Evolutionary conservation across 768 basidiomycete species (phyloP), one percentile per base, ranked within the genome.

Genomic region (Boletus rubropictus): DNA sequence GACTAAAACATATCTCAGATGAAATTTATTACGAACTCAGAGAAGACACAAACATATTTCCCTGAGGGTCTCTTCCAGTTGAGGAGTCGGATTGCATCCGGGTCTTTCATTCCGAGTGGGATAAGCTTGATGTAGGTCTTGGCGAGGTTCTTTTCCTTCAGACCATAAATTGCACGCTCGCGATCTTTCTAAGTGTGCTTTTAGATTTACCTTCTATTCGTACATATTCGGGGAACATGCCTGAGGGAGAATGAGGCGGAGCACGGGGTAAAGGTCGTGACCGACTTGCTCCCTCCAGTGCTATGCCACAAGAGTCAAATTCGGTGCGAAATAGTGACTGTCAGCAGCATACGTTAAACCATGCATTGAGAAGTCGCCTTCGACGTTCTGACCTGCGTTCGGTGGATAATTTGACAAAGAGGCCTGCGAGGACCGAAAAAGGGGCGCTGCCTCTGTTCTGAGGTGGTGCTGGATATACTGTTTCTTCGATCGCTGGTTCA

Each of bases 101-200:
- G 82, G 46, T 90, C 86, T 60, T 81, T 80, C 62, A 69, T 78
- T 32, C 86, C 85, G 3, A 99, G 73, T 1, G 89, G 89, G 29
- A 98, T 86, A 3, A 94, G 76, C 51, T 86, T 84, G 70, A 95
- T 90, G 62, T 94, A 96, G 9, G 81, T 82, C 66, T 93, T 97
- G 5, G 93, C 94, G 3, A 99, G 71, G 61, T 87, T 89, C 69
- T 87, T 88, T 71, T 99, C 96, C 64, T 99, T 99, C 54, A 96
- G 67, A 12, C 92, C 89, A 65, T 98, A 99, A 0, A 93, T 84
- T 0, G 89, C 79, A 44, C 96, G 82, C 52, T 97, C 91, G 28
- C 86, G 78, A 63, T 98, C 96, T 79, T 96, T 89, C 92, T 98
- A 64, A 18, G 48, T 12, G 41, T 40, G 25, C 2, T 28, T 42